These are phyloP conservation scores for Guadua angustifolia DNA, from an alignment of 176 grass and related monocot genomes.

Conservation along the genomic window DNA sequence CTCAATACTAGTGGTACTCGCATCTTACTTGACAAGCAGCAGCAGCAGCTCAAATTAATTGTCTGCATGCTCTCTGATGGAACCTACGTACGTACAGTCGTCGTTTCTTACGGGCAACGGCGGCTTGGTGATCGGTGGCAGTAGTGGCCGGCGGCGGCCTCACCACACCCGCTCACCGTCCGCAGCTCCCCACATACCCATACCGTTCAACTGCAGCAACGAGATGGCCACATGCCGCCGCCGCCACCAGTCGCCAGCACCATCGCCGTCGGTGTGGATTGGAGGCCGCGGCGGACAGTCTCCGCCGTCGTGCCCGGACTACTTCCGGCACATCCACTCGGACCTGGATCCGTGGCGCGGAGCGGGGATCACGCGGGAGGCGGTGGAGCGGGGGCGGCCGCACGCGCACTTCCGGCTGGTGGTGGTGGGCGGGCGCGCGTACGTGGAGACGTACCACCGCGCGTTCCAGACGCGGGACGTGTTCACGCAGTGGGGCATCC, in stretches of 20 bases:
- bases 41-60: too few species aligned
- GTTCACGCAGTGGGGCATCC: conserved; percentile 86
- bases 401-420: conserved; percentile 62
- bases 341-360: conserved; percentile 65
- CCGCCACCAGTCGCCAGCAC: neutral
- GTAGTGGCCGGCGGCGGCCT: neutral
- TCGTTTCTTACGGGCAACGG: conserved; percentile 37
- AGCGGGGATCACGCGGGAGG: conserved; percentile 48
- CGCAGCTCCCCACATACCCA: neutral
- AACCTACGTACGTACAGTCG: neutral
- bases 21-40: too few species aligned
- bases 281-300: neutral
- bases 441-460: conserved; percentile 56
- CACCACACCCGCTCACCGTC: neutral
- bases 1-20: too few species aligned
- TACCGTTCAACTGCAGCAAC: conserved; percentile 41
- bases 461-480: conserved; percentile 69
- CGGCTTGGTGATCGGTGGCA: neutral
- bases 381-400: conserved; percentile 45
- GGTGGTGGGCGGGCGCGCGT: conserved; percentile 59
- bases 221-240: neutral
- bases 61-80: too few species aligned
- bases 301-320: conserved; percentile 49
- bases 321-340: conserved; percentile 72
- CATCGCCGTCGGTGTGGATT: neutral